Conservation (phyloP, 495 filamentous ascomycete genomes). For the Aspergillus biplanus region DNA sequence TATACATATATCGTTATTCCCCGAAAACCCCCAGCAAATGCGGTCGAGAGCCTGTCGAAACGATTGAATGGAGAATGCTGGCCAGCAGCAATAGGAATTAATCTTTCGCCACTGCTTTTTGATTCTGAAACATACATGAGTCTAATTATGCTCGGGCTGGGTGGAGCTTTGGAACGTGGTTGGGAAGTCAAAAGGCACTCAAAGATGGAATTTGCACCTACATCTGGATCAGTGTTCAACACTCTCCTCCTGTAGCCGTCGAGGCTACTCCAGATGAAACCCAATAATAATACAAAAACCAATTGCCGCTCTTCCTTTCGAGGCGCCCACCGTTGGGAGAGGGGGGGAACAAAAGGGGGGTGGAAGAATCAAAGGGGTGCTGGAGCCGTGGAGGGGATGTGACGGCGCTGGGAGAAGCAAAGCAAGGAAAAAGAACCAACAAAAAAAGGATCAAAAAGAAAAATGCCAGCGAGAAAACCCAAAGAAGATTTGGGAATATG, state of each 20-base stretch:
- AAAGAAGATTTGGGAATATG: constrained; percentile 6
- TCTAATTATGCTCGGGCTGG: constrained; percentile 1
- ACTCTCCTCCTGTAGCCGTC: neutral
- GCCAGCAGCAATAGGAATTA: constrained; percentile 27
- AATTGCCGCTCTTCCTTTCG: neutral
- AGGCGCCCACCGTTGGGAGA: constrained; percentile 4
- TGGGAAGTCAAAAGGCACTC: constrained; percentile 10
- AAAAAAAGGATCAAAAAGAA: constrained; percentile 7
- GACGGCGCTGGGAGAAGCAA: neutral
- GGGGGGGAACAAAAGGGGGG: neutral
- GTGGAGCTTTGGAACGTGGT: constrained; percentile 9
- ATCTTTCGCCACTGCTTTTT: constrained; percentile 17
- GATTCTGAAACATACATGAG: constrained; percentile 17
- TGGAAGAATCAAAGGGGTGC: neutral
- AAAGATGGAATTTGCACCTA: constrained; percentile 18
- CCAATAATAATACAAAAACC: neutral
- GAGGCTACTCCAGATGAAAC: neutral
- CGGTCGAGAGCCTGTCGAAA: neutral
- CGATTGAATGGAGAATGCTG: constrained; percentile 25
- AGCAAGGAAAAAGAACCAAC: constrained; percentile 1
- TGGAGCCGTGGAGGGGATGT: neutral
- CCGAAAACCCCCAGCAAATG: neutral
- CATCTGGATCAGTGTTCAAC: constrained; percentile 4
- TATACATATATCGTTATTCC: constrained; percentile 13
- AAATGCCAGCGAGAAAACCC: constrained; percentile 8